Base-by-base conservation (phyloP, 2,329 filamentous ascomycete genomes). In the Cadophora malorum region DNA sequence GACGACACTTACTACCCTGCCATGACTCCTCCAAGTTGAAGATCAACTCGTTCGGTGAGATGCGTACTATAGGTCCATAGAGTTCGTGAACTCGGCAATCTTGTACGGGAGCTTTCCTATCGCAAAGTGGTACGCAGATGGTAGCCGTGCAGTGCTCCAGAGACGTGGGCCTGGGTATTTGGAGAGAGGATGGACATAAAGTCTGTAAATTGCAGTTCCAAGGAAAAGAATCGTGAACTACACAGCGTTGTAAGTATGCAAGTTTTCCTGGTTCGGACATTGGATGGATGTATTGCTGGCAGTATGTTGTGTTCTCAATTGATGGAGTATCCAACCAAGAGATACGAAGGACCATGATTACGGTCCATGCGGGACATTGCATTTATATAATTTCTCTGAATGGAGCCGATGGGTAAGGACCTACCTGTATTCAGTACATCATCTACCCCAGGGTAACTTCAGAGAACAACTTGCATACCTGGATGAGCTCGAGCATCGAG, bases 41-140 rank as follows among this genome's bases (percentile, higher is more conserved):
- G 16, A 25, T 47, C 56, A 60, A 69, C 63, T 83, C 79, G 28
- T 83, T 79, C 0, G 83, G 83, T 0, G 80, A 81, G 64, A 84
- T 79, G 0, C 84, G 81, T 0, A 85, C 79, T 16, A 85, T 74
- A 0, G 78, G 66, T 10, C 81, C 82, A 66, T 83, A 80, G 65
- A 76, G 74, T 25, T 75, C 69, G 66, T 84, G 82, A 0, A 76
- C 0, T 68, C 68, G 70, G 83, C 76, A 64, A 80, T 77, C 72
- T 80, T 75, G 49, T 78, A 69, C 65, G 82, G 74, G 70, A 83
- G 79, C 5, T 76, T 72, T 19, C 81, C 80, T 0, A n/a, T 45
- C 0, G 59, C 33, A 2, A 53, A 55, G n/a, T 63, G 47, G n/a
- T 58, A 63, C 1, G 55, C 55, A 25, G 21, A 59, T 9, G 70